A percentile compares a stretch with the other conserved stretches of the same genome.
These are phyloP conservation scores for Nigrograna mackinnonii DNA, from an alignment of 2,329 filamentous ascomycete species.

Conservation along the genomic window DNA sequence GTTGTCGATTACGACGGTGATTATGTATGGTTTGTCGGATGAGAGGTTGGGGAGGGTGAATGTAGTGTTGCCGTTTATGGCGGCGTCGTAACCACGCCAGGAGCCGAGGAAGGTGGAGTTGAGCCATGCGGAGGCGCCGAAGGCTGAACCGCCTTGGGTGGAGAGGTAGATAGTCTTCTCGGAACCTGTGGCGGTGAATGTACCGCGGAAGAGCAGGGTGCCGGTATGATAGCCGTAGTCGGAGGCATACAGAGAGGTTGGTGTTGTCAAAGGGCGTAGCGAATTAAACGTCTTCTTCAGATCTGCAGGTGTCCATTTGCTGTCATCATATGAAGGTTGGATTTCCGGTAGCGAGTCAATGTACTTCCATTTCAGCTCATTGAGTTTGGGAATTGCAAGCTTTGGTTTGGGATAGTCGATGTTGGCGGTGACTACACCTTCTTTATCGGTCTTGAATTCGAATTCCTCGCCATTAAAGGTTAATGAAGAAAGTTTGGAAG, in stretches of 20 bases:
- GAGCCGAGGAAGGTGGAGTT: constrained; percentile 66
- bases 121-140: constrained; percentile 69
- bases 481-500: constrained; percentile 56
- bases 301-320: constrained; percentile 65
- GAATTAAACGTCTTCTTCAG: constrained; percentile 65
- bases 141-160: constrained; percentile 70
- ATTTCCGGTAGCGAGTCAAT: constrained; percentile 75
- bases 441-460: constrained; percentile 43
- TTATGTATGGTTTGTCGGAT: constrained; percentile 57
- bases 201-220: constrained; percentile 69
- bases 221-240: constrained; percentile 78
- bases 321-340: constrained; percentile 67
- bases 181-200: constrained; percentile 66
- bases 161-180: constrained; percentile 61
- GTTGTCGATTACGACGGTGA: constrained; percentile 74
- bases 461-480: constrained; percentile 61
- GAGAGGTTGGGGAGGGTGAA: constrained; percentile 60
- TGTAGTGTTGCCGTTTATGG: constrained; percentile 56
- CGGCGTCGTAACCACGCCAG: constrained; percentile 59
- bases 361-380: constrained; percentile 67
- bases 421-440: constrained; percentile 55
- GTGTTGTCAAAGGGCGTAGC: constrained; percentile 59
- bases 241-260: constrained; percentile 65
- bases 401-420: constrained; percentile 56
- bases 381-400: constrained; percentile 61